Conservation (phyloP, 2,329 filamentous ascomycete genomes). For the Aureobasidium vineae region DNA sequence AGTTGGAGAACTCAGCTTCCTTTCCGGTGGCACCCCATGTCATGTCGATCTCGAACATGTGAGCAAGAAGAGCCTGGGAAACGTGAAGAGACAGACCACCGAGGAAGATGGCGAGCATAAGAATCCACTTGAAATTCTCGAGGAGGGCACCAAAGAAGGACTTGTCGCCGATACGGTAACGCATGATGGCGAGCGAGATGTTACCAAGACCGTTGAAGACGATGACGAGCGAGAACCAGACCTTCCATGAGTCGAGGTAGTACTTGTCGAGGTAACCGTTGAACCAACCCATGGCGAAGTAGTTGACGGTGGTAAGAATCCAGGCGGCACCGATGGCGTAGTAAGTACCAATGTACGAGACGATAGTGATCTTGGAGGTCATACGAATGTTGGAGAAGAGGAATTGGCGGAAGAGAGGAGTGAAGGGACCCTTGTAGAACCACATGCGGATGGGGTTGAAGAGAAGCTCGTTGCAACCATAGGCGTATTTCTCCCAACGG, state of each 20-base stretch:
- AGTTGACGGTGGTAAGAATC: slow-evolving; percentile 66
- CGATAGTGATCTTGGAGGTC: slow-evolving; percentile 67
- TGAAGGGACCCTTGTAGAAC: slow-evolving; percentile 63
- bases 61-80: slow-evolving; percentile 72
- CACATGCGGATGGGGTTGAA: slow-evolving; percentile 66
- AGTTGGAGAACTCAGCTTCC: slow-evolving; percentile 76
- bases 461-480: slow-evolving; percentile 68
- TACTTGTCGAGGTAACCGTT: slow-evolving; percentile 65
- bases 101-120: slow-evolving; percentile 71
- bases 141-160: slow-evolving; percentile 51
- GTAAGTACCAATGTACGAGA: slow-evolving; percentile 70
- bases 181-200: slow-evolving; percentile 59
- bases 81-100: slow-evolving; percentile 79
- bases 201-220: slow-evolving; percentile 65
- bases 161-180: slow-evolving; percentile 60
- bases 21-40: slow-evolving; percentile 82
- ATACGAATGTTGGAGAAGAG: slow-evolving; percentile 60
- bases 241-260: slow-evolving; percentile 66
- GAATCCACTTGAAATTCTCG: slow-evolving; percentile 63
- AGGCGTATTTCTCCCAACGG: slow-evolving; percentile 72
- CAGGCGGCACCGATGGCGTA: slow-evolving; percentile 66
- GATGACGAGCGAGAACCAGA: slow-evolving; percentile 62
- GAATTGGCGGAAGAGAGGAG: slow-evolving; percentile 62
- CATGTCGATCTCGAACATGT: slow-evolving; percentile 86
- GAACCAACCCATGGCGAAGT: slow-evolving; percentile 70